Evolutionary conservation across 192 early-diverging fungal genomes (phyloP), one percentile per base, ranked within the genome.

Genomic region (Pecoramyces ruminantium): DNA sequence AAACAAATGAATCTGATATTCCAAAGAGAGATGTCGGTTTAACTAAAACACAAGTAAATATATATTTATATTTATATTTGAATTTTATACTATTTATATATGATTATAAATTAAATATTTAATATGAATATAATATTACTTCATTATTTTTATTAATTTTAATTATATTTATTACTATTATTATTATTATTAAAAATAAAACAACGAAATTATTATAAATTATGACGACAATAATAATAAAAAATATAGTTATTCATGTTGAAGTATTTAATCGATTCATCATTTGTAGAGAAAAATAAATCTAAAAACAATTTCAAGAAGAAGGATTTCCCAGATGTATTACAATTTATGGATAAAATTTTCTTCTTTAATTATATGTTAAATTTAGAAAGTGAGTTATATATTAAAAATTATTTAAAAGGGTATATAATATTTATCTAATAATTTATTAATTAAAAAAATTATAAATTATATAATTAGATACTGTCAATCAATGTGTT

Each of bases 301-400:
- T 86, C 86, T 27, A 86, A 88, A 77, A 87, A 88, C 79, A 83
- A 86, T 58, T 88, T 90, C 79, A 88, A 88, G 58, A 84, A 88
- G 29, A 77, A 79, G 16, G 88, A 90, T 29, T 83, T 89, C 27
- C 38, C 58, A 5, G 89, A 89, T 27, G 81, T 87, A 11, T 29
- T 80, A 29, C 51, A 30, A 13, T 90, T 89, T 78, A 40, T 86
- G 27, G 51, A 80, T 2, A 34, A 85, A 25, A 38, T 30, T 28
- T 51, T 78, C 34, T 78, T 40, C 29, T 89, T 79, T 79, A 38
- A 78, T 13, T 78, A 79, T 9, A 87, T 89, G 86, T 81, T 86
- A 29, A 81, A 86, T 82, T 17, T 89, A 11, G 58, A 83, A 79
- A 83, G 87, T 88, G 78, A 38, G 14, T 15, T 25, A 29, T 83